Conservation (phyloP, 75 land plant genomes). For the Gnetum montanum region DNA sequence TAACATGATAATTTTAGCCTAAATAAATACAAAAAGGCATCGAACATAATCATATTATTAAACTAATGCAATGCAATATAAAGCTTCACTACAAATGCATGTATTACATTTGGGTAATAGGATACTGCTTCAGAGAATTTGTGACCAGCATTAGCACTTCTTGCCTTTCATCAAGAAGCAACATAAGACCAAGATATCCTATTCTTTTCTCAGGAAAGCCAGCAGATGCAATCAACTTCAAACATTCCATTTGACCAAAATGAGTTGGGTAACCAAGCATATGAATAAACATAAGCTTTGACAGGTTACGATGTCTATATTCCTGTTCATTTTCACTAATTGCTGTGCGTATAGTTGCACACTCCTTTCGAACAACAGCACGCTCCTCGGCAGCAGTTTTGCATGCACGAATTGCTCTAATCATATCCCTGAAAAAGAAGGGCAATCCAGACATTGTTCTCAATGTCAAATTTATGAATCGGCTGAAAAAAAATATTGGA, state of each 20-base stretch:
- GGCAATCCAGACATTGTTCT: neutral
- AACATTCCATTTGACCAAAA: constrained; percentile 99
- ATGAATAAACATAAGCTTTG: constrained; percentile 99
- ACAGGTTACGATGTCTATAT: constrained; percentile 95
- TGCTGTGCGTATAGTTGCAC: constrained; percentile 90
- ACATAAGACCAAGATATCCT: constrained; percentile 96
- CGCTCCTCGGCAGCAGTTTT: constrained; percentile 99
- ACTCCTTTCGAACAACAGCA: constrained; percentile 91
- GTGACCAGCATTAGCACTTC: constrained; percentile 99
- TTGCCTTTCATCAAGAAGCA: constrained; percentile 98
- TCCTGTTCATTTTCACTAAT: constrained; percentile 90
- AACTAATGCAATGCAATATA: no score
- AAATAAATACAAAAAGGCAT: no score
- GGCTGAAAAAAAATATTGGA: no score
- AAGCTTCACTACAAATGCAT: no score
- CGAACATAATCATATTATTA: no score
- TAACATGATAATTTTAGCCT: no score
- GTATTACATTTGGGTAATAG: constrained; percentile 9
- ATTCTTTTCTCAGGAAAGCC: constrained; percentile 98
- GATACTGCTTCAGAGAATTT: constrained; percentile 97
- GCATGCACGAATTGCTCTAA: constrained; percentile 89
- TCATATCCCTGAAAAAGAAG: constrained; percentile 81
- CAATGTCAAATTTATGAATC: no score
- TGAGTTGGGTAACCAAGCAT: constrained; percentile 99
- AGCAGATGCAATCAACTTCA: constrained; percentile 87